Evolutionary conservation across 192 early-diverging fungal species (phyloP).

Genomic region (Diversispora epigaea): DNA sequence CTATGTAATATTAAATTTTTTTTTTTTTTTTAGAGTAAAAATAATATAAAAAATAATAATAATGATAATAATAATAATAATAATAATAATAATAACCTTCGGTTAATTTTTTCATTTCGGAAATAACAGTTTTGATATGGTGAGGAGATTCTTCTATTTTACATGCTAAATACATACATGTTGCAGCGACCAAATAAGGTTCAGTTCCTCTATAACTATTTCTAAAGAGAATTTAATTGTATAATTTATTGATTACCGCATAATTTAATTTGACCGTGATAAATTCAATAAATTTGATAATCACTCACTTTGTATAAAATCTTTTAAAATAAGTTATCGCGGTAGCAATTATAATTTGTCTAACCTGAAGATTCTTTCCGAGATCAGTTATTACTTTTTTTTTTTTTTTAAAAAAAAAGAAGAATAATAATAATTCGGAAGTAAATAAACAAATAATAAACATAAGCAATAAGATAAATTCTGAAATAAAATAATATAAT

Average conservation of each 20-base stretch:
- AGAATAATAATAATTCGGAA: not conserved
- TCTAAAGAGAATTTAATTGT: slow-evolving; percentile 42
- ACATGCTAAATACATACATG: slow-evolving; percentile 85
- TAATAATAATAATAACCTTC: not conserved
- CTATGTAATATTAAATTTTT: slow-evolving; percentile 15
- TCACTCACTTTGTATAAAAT: slow-evolving; percentile 79
- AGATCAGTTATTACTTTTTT: slow-evolving; percentile 71
- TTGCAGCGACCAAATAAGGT: slow-evolving; percentile 72
- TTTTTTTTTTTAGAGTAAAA: not conserved
- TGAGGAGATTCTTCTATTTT: slow-evolving; percentile 84
- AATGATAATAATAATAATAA: not conserved
- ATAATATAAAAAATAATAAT: not conserved
- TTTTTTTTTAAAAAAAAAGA: slow-evolving; percentile 18
- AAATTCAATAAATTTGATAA: not conserved
- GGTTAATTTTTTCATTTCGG: slow-evolving; percentile 48
- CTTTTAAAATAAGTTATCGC: slow-evolving; percentile 86
- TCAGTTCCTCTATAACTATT: slow-evolving; percentile 74
- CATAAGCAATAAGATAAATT: no score
- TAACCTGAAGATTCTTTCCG: slow-evolving; percentile 65
- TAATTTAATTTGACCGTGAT: not conserved
- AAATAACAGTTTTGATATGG: slow-evolving; percentile 58
- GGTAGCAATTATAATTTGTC: slow-evolving; percentile 83
- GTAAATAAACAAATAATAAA: not conserved
- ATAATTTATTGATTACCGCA: not conserved
- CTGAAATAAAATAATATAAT: not conserved